Percentiles rank a stretch among this genome's conserved stretches.
Conservation (phyloP, 2,329 filamentous ascomycete genomes). For the Cladosporium sp. region DNA sequence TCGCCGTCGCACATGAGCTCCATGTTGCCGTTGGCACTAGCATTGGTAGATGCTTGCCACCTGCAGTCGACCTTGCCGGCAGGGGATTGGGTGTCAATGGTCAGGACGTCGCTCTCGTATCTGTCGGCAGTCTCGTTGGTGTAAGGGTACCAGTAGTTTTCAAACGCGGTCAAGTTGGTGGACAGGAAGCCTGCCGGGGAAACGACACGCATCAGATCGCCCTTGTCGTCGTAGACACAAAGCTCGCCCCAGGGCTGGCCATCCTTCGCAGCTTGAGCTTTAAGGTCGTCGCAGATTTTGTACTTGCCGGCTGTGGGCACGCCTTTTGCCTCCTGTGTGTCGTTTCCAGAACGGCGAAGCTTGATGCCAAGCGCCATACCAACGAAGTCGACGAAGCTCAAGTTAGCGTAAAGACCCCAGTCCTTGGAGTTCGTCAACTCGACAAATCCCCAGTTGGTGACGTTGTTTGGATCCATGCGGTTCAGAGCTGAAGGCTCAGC, state of each 20-base stretch:
- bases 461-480: conserved; percentile 34
- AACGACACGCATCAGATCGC: conserved; percentile 33
- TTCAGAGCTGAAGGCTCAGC: conserved; percentile 45
- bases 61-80: conserved; percentile 49
- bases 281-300: conserved; percentile 53
- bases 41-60: neutral
- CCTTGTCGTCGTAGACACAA: conserved; percentile 36
- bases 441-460: conserved; percentile 37
- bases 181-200: conserved; percentile 43
- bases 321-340: conserved; percentile 35
- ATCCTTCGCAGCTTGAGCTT: conserved; percentile 48
- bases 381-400: conserved; percentile 19
- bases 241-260: conserved; percentile 55
- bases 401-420: conserved; percentile 38
- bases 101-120: conserved; percentile 43
- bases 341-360: conserved; percentile 53
- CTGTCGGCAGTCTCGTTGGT: conserved; percentile 45
- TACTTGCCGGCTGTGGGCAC: conserved; percentile 37
- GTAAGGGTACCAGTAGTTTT: conserved; percentile 47
- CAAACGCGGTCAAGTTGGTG: conserved; percentile 41
- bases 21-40: conserved; percentile 29
- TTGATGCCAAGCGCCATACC: conserved; percentile 43
- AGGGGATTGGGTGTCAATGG: conserved; percentile 58
- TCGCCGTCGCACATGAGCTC: conserved; percentile 38
- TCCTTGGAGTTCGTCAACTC: conserved; percentile 37